These are phyloP conservation scores for Heliocybe sulcata DNA, from an alignment of 1,284 basidiomycete species.

Conservation along the genomic window DNA sequence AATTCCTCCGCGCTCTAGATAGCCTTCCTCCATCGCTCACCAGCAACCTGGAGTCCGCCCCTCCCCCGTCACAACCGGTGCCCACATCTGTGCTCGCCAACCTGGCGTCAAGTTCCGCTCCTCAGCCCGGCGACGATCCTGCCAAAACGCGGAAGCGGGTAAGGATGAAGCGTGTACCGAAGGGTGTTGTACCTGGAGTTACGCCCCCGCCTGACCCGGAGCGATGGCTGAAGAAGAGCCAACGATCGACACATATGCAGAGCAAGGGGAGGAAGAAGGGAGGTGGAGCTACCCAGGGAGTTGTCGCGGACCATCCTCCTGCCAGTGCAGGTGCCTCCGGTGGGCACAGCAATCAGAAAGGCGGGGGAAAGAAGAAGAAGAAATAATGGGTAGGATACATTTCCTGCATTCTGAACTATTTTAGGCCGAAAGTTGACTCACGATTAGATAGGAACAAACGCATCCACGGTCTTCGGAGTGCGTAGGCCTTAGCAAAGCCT, in stretches of 20 bases:
- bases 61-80: constrained; percentile 39
- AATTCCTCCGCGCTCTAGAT: constrained; percentile 59
- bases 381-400: constrained; percentile 18
- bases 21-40: constrained; percentile 42
- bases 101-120: constrained; percentile 21
- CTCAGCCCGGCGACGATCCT: constrained; percentile 17
- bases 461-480: background rate
- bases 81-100: constrained; percentile 23
- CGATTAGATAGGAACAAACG: background rate
- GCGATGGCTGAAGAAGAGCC: constrained; percentile 77
- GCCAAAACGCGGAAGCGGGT: constrained; percentile 38
- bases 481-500: background rate
- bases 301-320: constrained; percentile 24
- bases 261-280: constrained; percentile 40
- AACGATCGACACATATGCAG: constrained; percentile 44
- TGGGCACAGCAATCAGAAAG: constrained; percentile 25
- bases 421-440: background rate
- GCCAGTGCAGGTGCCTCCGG: constrained; percentile 21
- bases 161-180: constrained; percentile 60
- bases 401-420: background rate
- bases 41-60: constrained; percentile 49
- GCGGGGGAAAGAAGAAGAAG: constrained; percentile 47
- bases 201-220: constrained; percentile 76
- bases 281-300: constrained; percentile 62
- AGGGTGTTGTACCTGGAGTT: constrained; percentile 64